Percentiles rank a stretch among this genome's conserved stretches.
Conservation (phyloP, 192 early-diverging fungal genomes). For the Linnemannia schmuckeri region DNA sequence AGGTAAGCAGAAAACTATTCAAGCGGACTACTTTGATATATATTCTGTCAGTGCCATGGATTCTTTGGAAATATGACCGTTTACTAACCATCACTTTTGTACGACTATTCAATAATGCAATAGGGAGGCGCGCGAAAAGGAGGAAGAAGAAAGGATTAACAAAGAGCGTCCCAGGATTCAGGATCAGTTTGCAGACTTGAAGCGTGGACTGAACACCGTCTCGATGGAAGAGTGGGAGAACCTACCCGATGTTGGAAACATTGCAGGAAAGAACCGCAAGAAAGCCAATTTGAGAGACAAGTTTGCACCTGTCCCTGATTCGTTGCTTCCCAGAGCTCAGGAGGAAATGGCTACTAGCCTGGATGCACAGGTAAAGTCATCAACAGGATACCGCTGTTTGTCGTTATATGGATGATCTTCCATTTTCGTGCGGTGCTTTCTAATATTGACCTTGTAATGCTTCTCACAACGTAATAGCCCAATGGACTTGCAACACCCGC, state of each 20-base stretch:
- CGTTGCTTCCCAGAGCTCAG: conserved; percentile 65
- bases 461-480: conserved; percentile 26
- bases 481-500: conserved; percentile 74
- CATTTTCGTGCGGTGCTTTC: background rate
- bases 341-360: conserved; percentile 69
- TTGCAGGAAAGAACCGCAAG: conserved; percentile 85
- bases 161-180: conserved; percentile 86
- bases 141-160: conserved; percentile 73
- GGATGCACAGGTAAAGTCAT: conserved; percentile 69
- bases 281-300: conserved; percentile 69
- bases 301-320: conserved; percentile 75
- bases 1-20: conserved; percentile 25
- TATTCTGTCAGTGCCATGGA: background rate
- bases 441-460: background rate
- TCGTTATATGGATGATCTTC: background rate
- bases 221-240: conserved; percentile 90
- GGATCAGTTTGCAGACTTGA: conserved; percentile 92
- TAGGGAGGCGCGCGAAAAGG: conserved; percentile 81
- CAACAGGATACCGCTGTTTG: background rate
- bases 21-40: background rate
- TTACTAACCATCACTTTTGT: background rate
- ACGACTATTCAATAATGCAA: background rate
- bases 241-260: conserved; percentile 84
- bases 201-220: conserved; percentile 83
- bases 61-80: background rate